Evolutionary conservation across 148 eudicot species (phyloP).

Genomic region (Cornus kousa): DNA sequence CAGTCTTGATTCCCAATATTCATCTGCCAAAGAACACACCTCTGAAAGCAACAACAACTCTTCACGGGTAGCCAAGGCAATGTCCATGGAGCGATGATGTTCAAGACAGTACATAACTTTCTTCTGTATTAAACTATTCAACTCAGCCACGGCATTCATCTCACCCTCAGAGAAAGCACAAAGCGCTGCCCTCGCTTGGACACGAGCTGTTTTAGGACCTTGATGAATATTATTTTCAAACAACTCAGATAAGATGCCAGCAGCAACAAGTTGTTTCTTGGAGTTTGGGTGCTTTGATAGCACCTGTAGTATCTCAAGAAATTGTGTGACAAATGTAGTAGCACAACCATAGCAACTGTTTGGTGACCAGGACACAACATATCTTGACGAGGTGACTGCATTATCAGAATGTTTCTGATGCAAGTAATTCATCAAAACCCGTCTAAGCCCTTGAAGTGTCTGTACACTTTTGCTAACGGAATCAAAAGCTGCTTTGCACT

Average conservation of each 20-base stretch:
- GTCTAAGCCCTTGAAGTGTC: conserved; percentile 98
- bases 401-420: conserved; percentile 70
- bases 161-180: conserved; percentile 99
- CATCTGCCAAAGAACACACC: conserved; percentile 93
- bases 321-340: conserved; percentile 86
- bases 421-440: conserved; percentile 91
- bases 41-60: conserved; percentile 93
- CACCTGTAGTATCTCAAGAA: conserved; percentile 92
- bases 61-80: conserved; percentile 91
- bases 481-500: conserved; percentile 99
- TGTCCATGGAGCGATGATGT: conserved; percentile 99
- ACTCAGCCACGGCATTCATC: conserved; percentile 74
- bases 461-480: conserved; percentile 99
- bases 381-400: conserved; percentile 59
- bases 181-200: conserved; percentile 96
- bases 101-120: conserved; percentile 95
- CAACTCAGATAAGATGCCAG: conserved; percentile 90
- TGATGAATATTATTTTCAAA: conserved; percentile 97
- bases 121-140: conserved; percentile 85
- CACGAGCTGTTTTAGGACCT: conserved; percentile 95
- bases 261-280: conserved; percentile 88
- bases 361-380: conserved; percentile 80
- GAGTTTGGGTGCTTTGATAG: conserved; percentile 85
- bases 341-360: conserved; percentile 99
- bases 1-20: conserved; percentile 95